Evolutionary conservation across 139 green algal species (phyloP).

Genomic region (Desmodesmus armatus): DNA sequence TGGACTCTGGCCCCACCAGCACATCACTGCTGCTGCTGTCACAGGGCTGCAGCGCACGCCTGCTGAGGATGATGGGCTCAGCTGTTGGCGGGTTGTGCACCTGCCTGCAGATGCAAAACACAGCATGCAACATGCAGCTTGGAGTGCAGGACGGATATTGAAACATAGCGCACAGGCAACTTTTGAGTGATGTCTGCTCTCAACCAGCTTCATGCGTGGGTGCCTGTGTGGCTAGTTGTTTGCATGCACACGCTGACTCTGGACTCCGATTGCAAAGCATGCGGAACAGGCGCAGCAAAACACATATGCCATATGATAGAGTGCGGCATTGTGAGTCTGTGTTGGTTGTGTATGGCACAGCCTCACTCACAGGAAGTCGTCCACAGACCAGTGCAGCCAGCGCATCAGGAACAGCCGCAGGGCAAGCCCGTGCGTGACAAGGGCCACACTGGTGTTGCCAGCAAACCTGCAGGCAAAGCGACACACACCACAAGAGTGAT

Average conservation of each 20-base stretch:
- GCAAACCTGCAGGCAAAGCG: slow-evolving; percentile 73
- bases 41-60: not conserved
- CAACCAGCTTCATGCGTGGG: too few relatives aligned
- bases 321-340: too few relatives aligned
- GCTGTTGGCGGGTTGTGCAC: slow-evolving; percentile 38
- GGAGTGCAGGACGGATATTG: too few relatives aligned
- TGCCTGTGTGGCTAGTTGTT: too few relatives aligned
- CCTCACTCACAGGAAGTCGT: slow-evolving; percentile 38
- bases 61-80: slow-evolving; percentile 4
- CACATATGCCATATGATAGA: not conserved
- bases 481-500: too few relatives aligned
- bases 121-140: too few relatives aligned
- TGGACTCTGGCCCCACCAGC: not conserved
- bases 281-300: not conserved
- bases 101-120: not conserved
- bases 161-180: too few relatives aligned
- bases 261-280: too few relatives aligned
- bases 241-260: too few relatives aligned
- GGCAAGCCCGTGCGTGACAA: slow-evolving; percentile 90
- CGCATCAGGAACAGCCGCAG: slow-evolving; percentile 52
- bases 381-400: slow-evolving; percentile 41
- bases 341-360: too few relatives aligned
- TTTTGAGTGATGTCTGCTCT: too few relatives aligned
- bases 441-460: slow-evolving; percentile 74
- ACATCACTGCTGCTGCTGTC: not conserved